A percentile compares a stretch with the other conserved stretches of the same genome.
phyloP scores from a whole-genome alignment of 306 rosid species.

The Cicer judaicum region DNA sequence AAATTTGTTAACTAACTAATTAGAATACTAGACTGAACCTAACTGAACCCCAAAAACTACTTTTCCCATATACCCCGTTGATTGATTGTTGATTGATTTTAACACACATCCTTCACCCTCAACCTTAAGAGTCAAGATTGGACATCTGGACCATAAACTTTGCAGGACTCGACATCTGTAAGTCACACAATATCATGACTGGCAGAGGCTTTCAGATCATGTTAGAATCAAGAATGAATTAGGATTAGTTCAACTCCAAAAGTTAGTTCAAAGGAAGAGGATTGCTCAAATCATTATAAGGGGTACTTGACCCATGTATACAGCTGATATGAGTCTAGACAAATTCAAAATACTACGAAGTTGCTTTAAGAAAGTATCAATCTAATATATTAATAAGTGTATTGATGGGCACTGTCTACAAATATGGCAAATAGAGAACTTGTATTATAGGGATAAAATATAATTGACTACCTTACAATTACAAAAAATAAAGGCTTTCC shows the following conservation, averaged over 20 bases:
- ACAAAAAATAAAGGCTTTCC: background rate
- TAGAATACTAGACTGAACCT: slow-evolving; percentile 5
- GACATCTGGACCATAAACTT: background rate
- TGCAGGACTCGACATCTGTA: background rate
- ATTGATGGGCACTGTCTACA: background rate
- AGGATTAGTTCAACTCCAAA: background rate
- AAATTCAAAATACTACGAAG: slow-evolving; percentile 31
- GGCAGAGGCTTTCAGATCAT: background rate
- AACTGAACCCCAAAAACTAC: background rate
- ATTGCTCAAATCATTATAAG: background rate
- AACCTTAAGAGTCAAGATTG: background rate
- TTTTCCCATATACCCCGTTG: background rate
- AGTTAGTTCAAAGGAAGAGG: background rate
- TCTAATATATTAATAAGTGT: background rate
- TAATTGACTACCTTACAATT: slow-evolving; percentile 4
- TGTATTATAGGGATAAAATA: background rate
- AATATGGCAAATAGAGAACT: background rate
- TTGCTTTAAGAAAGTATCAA: slow-evolving; percentile 22
- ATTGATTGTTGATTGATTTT: background rate
- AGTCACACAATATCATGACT: background rate
- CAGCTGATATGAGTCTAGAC: background rate
- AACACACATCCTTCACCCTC: slow-evolving; percentile 1
- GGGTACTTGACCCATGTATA: background rate
- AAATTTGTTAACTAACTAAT: slow-evolving; percentile 38
- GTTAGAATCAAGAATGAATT: background rate